Conservation (phyloP, 2,329 filamentous ascomycete species). For the Bipolaris gigantea region DNA sequence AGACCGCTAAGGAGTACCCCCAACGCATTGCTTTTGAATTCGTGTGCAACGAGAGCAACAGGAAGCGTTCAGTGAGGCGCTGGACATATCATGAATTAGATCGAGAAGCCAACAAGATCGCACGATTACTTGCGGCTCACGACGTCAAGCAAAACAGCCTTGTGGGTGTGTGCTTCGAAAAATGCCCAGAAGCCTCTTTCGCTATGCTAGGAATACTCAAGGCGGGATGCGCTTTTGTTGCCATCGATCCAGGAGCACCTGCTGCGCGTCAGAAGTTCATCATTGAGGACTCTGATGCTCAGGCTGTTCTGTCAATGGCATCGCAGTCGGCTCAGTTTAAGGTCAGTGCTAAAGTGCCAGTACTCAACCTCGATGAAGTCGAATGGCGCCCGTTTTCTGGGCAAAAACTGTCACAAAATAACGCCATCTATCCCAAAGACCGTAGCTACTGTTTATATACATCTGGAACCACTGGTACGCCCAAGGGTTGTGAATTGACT, state of each 20-base stretch:
- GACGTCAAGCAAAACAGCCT: constrained; percentile 61
- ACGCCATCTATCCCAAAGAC: constrained; percentile 51
- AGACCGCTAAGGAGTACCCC: constrained; percentile 59
- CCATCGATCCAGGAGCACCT: constrained; percentile 75
- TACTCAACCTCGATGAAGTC: constrained; percentile 53
- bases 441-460: constrained; percentile 86
- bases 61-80: constrained; percentile 50
- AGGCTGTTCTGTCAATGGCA: constrained; percentile 62
- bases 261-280: constrained; percentile 76
- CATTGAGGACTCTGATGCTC: constrained; percentile 69
- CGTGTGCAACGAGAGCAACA: constrained; percentile 58
- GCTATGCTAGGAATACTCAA: constrained; percentile 81
- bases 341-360: constrained; percentile 35
- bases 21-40: constrained; percentile 74
- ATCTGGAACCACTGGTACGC: constrained; percentile 81
- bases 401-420: constrained; percentile 33
- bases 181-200: constrained; percentile 82
- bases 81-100: constrained; percentile 81
- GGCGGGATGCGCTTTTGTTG: constrained; percentile 77
- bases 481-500: constrained; percentile 85
- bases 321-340: constrained; percentile 48
- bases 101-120: constrained; percentile 70
- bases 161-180: constrained; percentile 79
- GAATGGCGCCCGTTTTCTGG: constrained; percentile 40
- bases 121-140: constrained; percentile 60